Percentiles rank a stretch among this genome's conserved stretches.
These are phyloP conservation scores for Marchantia polymorpha DNA, from an alignment of 225 moss, liverwort and hornwort genomes.

Conservation along the genomic window DNA sequence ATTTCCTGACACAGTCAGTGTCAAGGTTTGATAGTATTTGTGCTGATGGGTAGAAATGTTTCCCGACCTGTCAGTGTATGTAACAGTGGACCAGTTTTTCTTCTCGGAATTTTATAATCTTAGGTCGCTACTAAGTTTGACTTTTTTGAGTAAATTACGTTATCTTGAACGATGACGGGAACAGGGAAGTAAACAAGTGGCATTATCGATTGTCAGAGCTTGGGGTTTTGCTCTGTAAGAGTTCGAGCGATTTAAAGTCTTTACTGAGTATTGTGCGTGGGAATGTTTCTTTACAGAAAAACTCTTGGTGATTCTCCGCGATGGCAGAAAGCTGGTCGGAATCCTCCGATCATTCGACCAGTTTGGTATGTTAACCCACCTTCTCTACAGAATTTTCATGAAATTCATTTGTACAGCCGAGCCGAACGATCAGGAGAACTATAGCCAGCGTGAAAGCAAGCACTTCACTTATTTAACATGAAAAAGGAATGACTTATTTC, in stretches of 20 bases:
- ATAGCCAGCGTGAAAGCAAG: neutral
- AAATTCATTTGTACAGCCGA: neutral
- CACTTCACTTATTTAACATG: too few relatives aligned
- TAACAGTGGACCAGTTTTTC: too few relatives aligned
- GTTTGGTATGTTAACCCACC: slow-evolving; percentile 53
- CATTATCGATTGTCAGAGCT: neutral
- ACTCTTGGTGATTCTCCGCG: slow-evolving; percentile 86
- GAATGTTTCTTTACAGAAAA: slow-evolving; percentile 63
- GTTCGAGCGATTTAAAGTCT: neutral
- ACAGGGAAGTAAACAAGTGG: neutral
- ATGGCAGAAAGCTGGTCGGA: slow-evolving; percentile 92
- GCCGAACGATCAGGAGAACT: neutral
- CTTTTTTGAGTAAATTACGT: too few relatives aligned
- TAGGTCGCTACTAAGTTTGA: too few relatives aligned
- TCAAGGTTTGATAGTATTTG: too few relatives aligned
- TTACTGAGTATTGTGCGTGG: neutral
- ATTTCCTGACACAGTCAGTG: too few relatives aligned
- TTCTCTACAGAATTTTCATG: neutral
- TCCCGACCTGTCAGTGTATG: too few relatives aligned
- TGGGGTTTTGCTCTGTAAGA: neutral
- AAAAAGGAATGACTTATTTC: too few relatives aligned
- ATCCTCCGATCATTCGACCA: slow-evolving; percentile 91
- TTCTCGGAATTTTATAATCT: too few relatives aligned
- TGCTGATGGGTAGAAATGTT: too few relatives aligned
- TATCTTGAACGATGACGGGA: neutral